These are phyloP conservation scores for Saccharomycopsis sp. DNA, from an alignment of 805 yeast species.

Conservation along the genomic window DNA sequence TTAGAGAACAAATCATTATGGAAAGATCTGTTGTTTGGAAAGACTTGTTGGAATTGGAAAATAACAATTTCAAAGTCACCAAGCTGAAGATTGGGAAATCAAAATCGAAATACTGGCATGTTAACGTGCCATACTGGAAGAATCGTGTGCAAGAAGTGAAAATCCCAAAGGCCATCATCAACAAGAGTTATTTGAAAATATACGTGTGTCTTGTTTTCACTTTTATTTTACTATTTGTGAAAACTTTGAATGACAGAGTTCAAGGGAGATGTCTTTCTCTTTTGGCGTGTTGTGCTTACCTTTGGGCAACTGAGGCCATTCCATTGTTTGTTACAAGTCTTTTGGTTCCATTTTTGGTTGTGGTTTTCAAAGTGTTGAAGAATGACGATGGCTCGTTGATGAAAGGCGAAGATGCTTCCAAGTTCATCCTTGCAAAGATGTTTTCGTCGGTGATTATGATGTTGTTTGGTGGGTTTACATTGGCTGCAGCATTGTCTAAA, in stretches of 20 bases:
- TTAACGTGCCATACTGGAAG: too few relatives aligned
- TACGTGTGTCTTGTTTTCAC: conserved; percentile 31
- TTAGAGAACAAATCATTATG: conserved; percentile 93
- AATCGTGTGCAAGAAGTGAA: too few relatives aligned
- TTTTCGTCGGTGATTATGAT: conserved; percentile 93
- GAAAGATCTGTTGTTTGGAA: conserved; percentile 94
- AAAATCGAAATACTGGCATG: conserved; percentile 3
- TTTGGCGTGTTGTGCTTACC: conserved; percentile 66
- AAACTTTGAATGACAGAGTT: conserved; percentile 48
- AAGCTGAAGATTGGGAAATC: background rate
- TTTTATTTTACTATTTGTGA: conserved; percentile 32
- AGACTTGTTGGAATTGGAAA: conserved; percentile 4
- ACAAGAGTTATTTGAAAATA: background rate
- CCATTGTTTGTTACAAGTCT: conserved; percentile 88
- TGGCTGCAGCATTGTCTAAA: conserved; percentile 92
- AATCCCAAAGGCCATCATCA: conserved; percentile 4
- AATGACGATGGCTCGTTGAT: conserved; percentile 38
- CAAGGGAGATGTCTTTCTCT: conserved; percentile 80
- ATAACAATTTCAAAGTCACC: conserved; percentile 6
- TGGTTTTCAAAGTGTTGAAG: conserved; percentile 59
- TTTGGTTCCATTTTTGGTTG: conserved; percentile 75
- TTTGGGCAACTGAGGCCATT: conserved; percentile 95
- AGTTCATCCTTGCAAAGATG: conserved; percentile 76
- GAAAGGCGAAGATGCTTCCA: conserved; percentile 56
- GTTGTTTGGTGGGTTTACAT: conserved; percentile 84